Conservation (phyloP, 768 basidiomycete genomes). For the Lactarius sp. region DNA sequence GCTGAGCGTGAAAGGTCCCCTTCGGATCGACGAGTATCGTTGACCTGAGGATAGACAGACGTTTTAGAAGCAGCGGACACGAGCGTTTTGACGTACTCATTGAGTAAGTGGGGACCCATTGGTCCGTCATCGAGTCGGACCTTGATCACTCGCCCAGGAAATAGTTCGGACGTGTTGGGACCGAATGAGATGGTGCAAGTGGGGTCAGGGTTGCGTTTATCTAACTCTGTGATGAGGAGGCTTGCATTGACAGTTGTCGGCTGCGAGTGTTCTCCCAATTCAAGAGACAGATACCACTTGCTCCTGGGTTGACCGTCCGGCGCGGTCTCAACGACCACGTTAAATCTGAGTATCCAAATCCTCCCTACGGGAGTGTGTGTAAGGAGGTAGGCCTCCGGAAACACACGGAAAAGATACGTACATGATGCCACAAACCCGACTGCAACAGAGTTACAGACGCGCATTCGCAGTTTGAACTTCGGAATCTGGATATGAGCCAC, state of each 20-base stretch:
- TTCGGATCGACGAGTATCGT: slow-evolving; percentile 28
- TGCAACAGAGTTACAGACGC: slow-evolving; percentile 48
- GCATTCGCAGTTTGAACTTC: slow-evolving; percentile 66
- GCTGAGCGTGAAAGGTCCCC: slow-evolving; percentile 26
- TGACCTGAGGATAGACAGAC: slow-evolving; percentile 23
- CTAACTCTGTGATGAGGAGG: slow-evolving; percentile 4
- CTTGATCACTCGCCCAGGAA: slow-evolving; percentile 1
- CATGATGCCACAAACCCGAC: slow-evolving; percentile 66
- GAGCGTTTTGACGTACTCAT: slow-evolving; percentile 39
- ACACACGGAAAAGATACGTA: slow-evolving; percentile 23
- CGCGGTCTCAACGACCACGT: slow-evolving; percentile 20
- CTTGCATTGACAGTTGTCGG: slow-evolving; percentile 27
- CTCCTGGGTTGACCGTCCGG: slow-evolving; percentile 23
- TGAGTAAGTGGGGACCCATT: slow-evolving; percentile 40
- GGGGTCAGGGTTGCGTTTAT: not conserved
- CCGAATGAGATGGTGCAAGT: not conserved
- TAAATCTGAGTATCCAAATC: slow-evolving; percentile 52
- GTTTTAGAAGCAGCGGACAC: not conserved
- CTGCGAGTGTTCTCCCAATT: slow-evolving; percentile 55
- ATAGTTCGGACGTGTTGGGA: not conserved
- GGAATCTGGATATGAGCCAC: slow-evolving; percentile 47
- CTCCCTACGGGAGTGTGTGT: slow-evolving; percentile 37
- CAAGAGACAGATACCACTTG: slow-evolving; percentile 48
- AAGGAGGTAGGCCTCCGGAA: not conserved
- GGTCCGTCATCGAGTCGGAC: slow-evolving; percentile 14